These are phyloP conservation scores for Lanzia echinophila DNA, from an alignment of 2,329 filamentous ascomycete species.

Conservation along the genomic window DNA sequence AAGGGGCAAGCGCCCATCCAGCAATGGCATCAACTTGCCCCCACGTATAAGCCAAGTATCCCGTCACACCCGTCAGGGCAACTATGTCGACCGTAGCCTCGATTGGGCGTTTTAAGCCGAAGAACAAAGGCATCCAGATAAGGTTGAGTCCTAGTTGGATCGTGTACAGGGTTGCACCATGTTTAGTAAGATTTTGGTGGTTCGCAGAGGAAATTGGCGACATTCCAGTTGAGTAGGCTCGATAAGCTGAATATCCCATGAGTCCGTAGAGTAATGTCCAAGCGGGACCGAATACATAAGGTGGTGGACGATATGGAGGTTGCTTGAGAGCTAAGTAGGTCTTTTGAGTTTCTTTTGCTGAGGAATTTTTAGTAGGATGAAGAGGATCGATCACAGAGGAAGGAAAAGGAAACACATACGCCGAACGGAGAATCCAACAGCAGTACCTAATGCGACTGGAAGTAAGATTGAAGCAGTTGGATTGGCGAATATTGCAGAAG, in stretches of 20 bases:
- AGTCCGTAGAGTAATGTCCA: conserved; percentile 63
- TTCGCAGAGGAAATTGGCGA: conserved; percentile 36
- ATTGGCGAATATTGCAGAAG: conserved; percentile 62
- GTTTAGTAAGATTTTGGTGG: conserved; percentile 41
- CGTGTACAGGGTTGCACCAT: conserved; percentile 74
- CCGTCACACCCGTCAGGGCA: conserved; percentile 63
- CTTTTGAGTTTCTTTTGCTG: conserved; percentile 51
- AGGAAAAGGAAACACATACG: conserved; percentile 42
- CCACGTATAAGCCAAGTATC: conserved; percentile 71
- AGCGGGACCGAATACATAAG: conserved; percentile 55
- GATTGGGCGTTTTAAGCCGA: conserved; percentile 64
- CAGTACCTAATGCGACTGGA: conserved; percentile 65
- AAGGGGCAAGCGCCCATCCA: conserved; percentile 71
- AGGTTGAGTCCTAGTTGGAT: conserved; percentile 81
- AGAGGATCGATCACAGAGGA: not conserved
- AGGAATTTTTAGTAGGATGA: not conserved
- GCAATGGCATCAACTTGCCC: conserved; percentile 64
- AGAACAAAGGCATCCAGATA: conserved; percentile 90
- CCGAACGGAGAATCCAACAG: conserved; percentile 62
- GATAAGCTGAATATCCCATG: conserved; percentile 87
- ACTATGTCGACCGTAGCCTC: conserved; percentile 71
- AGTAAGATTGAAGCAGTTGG: conserved; percentile 69
- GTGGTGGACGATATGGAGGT: conserved; percentile 54
- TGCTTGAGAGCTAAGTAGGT: conserved; percentile 63
- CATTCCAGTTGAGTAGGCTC: conserved; percentile 60